Base-by-base conservation (phyloP, 305 asterid genomes). In the Fraxinus floribunda region DNA sequence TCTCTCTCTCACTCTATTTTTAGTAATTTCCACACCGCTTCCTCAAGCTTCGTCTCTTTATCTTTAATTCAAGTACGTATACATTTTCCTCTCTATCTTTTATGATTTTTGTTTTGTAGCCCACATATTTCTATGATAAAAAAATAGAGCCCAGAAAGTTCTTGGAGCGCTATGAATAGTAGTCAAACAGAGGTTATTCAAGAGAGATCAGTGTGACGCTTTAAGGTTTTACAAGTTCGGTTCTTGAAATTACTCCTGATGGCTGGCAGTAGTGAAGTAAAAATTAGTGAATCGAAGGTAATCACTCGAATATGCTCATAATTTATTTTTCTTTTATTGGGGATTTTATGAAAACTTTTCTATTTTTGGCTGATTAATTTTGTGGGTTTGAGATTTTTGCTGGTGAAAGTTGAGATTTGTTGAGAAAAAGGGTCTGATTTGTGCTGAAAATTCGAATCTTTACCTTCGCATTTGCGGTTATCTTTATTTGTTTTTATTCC, bases 201-300 rank as follows among this genome's bases (percentile, higher is more conserved):
- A 26, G 7, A 5, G 71, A 44, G 88, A 83, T 85, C 88, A 52
- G 55, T 1, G 72, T 1, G 81, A 60, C 30, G 9, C 64, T 52
- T 60, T 72, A 7, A 22, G 81, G 39, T 81, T 79, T 55, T 60
- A 30, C 15, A 32, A 30, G 79, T 11, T 76, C 39, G 78, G 26
- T 49, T 78, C 52, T 77, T 39, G 10, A 24, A 68, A 41, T 29
- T 66, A 68, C 64, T 60, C 32, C 72, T 79, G 44, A 89, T 89
- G 92, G 90, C 89, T 24, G 90, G 89, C n/a, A 86, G 88, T 79
- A 85, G 81, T 76, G 90, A 89, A 81, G 88, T 87, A n/a, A 89
- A 87, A 22, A 85, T 52, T 79, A 87, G 79, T 41, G 92, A 89
- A 87, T 86, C 89, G 4, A 83, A 81, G 92, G 92, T 89, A 87